phyloP scores from a whole-genome alignment of 495 filamentous ascomycete species.

The Penicillium verhagenii region DNA sequence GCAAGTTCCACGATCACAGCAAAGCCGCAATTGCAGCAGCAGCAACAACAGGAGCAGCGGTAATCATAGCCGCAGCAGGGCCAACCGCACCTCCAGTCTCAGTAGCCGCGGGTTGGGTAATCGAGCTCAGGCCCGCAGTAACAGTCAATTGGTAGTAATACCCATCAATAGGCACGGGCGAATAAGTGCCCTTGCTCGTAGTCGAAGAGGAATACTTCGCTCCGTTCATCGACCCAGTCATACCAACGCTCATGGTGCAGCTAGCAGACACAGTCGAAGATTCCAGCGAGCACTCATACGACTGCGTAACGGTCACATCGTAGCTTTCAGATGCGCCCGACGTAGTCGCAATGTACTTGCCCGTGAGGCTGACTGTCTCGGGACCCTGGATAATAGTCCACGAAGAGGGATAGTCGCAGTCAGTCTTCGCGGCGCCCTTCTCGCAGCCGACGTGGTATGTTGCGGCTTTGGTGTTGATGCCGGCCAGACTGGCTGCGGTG shows the following conservation, averaged over 20 bases:
- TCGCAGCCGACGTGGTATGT: constrained; percentile 24
- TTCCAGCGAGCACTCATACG: constrained; percentile 17
- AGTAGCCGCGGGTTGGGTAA: constrained; percentile 13
- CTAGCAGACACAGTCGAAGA: constrained; percentile 16
- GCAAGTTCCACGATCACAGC: constrained; percentile 15
- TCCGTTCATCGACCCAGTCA: constrained; percentile 5
- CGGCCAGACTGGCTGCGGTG: constrained; percentile 19
- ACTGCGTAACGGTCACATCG: constrained; percentile 17
- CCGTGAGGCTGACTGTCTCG: constrained; percentile 18
- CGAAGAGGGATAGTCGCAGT: constrained; percentile 13
- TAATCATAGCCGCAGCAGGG: constrained; percentile 13
- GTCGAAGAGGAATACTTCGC: neutral
- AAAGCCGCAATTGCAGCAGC: constrained; percentile 18
- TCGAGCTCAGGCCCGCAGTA: constrained; percentile 17
- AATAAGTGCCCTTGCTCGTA: constrained; percentile 4
- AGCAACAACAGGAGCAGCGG: constrained; percentile 22
- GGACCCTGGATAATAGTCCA: constrained; percentile 20
- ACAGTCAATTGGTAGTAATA: constrained; percentile 19
- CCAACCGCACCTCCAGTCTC: constrained; percentile 11
- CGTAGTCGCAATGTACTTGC: constrained; percentile 13
- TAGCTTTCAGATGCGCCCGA: constrained; percentile 2
- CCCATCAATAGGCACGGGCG: constrained; percentile 1
- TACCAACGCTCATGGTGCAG: constrained; percentile 19
- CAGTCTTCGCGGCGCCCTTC: constrained; percentile 17
- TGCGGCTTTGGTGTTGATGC: constrained; percentile 12